Evolutionary conservation across 2,329 filamentous ascomycete species (phyloP).

Genomic region (Truncatella angustata): DNA sequence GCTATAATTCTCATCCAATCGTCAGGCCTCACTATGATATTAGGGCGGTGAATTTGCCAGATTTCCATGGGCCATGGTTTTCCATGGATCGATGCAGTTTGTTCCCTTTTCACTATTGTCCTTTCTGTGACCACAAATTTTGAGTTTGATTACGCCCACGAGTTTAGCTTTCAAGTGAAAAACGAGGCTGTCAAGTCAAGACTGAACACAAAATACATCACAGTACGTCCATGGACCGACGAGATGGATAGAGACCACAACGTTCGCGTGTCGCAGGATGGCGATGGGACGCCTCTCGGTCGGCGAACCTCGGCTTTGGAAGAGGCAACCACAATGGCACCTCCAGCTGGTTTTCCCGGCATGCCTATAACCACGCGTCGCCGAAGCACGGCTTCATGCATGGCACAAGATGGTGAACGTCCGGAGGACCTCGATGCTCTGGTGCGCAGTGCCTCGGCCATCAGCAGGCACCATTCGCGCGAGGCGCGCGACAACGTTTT

Average conservation of each 20-base stretch:
- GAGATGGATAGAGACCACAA: neutral
- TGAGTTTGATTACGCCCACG: too few relatives aligned
- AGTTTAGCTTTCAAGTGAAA: neutral
- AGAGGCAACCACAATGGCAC: neutral
- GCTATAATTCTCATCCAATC: neutral
- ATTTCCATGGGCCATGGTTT: too few relatives aligned
- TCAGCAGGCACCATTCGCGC: neutral
- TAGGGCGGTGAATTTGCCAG: neutral
- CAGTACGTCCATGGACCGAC: neutral
- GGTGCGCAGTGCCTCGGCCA: slow-evolving; percentile 3
- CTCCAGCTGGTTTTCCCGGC: slow-evolving; percentile 2
- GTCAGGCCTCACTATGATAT: neutral
- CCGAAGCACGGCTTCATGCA: slow-evolving; percentile 3
- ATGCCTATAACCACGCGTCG: slow-evolving; percentile 4
- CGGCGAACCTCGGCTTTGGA: slow-evolving; percentile 3
- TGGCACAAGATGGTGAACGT: neutral
- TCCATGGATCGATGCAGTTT: too few relatives aligned
- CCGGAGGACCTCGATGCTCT: slow-evolving; percentile 1
- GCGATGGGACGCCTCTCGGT: neutral
- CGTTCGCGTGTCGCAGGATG: neutral
- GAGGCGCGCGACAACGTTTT: neutral
- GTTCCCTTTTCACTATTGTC: too few relatives aligned
- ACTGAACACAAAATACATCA: neutral
- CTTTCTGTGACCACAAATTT: too few relatives aligned
- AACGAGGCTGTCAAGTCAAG: neutral